phyloP scores from a whole-genome alignment of 2,329 filamentous ascomycete species.

The Cladosporium sp. region DNA sequence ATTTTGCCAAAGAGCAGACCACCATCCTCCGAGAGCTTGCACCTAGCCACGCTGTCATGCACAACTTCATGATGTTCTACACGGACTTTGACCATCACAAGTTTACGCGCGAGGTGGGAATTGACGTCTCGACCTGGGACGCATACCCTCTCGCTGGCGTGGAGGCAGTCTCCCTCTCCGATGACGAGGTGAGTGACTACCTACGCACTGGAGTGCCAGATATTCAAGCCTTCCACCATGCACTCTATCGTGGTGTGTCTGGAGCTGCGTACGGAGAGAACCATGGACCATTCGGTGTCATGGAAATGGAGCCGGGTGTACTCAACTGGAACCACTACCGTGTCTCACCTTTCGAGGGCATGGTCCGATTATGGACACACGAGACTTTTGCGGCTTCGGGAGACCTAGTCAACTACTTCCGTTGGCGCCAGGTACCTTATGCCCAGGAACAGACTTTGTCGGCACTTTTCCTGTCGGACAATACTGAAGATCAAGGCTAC shows the following conservation, averaged over 20 bases:
- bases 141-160: slow-evolving; percentile 26
- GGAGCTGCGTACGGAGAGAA: slow-evolving; percentile 23
- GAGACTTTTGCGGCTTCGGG: slow-evolving; percentile 28
- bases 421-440: slow-evolving; percentile 27
- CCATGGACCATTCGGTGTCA: slow-evolving; percentile 27
- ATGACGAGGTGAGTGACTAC: slow-evolving; percentile 25
- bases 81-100: slow-evolving; percentile 30
- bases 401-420: slow-evolving; percentile 30
- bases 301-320: slow-evolving; percentile 31
- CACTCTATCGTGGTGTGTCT: slow-evolving; percentile 25
- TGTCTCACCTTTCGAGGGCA: slow-evolving; percentile 28
- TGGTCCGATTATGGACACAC: slow-evolving; percentile 29
- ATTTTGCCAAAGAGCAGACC: slow-evolving; percentile 29
- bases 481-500: slow-evolving; percentile 25
- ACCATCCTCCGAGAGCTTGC: slow-evolving; percentile 24
- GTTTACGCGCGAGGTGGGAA: slow-evolving; percentile 27
- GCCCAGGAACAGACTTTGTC: slow-evolving; percentile 29
- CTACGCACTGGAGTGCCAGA: slow-evolving; percentile 28
- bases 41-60: slow-evolving; percentile 25
- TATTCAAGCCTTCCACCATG: slow-evolving; percentile 26
- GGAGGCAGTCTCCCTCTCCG: slow-evolving; percentile 20
- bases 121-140: slow-evolving; percentile 28
- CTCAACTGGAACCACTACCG: slow-evolving; percentile 29
- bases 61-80: slow-evolving; percentile 29
- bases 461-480: slow-evolving; percentile 25